Percentiles rank a stretch among this genome's conserved stretches.
phyloP scores from a whole-genome alignment of 2,329 filamentous ascomycete species.

The Plenodomus lindquistii region DNA sequence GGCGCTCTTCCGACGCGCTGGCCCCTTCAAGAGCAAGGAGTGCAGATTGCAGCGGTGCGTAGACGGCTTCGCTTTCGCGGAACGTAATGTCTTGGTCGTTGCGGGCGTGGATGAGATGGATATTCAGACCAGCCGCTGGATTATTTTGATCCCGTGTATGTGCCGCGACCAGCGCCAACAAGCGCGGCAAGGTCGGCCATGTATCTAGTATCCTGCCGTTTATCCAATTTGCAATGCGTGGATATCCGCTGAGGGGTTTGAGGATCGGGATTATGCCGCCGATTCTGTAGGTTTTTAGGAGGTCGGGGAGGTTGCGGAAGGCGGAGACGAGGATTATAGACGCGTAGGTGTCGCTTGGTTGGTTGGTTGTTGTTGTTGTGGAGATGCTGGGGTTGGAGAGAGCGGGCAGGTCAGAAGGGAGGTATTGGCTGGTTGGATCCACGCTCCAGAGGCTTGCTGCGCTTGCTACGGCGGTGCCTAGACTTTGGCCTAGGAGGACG shows the following conservation, averaged over 20 bases:
- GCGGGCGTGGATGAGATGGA: slow-evolving; percentile 76
- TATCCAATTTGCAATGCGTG: slow-evolving; percentile 65
- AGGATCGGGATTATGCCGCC: slow-evolving; percentile 78
- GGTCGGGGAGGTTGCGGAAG: slow-evolving; percentile 73
- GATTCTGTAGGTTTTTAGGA: slow-evolving; percentile 78
- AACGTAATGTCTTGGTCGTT: slow-evolving; percentile 85
- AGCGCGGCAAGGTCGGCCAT: slow-evolving; percentile 74
- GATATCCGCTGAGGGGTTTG: slow-evolving; percentile 71
- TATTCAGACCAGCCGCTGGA: neutral
- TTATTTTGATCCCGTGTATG: neutral
- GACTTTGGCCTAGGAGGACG: slow-evolving; percentile 80
- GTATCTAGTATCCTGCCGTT: slow-evolving; percentile 71
- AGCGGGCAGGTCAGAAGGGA: slow-evolving; percentile 22
- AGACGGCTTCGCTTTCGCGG: slow-evolving; percentile 58
- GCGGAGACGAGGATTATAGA: slow-evolving; percentile 78
- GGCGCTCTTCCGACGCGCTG: slow-evolving; percentile 27
- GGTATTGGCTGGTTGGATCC: slow-evolving; percentile 25
- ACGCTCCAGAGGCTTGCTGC: slow-evolving; percentile 74
- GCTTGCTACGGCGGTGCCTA: slow-evolving; percentile 82
- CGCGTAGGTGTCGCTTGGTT: slow-evolving; percentile 58
- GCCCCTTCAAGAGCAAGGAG: slow-evolving; percentile 37
- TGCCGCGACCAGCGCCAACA: slow-evolving; percentile 55
- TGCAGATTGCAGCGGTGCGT: slow-evolving; percentile 25
- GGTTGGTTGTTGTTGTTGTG: neutral
- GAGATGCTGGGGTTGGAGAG: slow-evolving; percentile 27